Evolutionary conservation across 2,329 filamentous ascomycete species (phyloP), one percentile per base, ranked within the genome.

Genomic region (Celoporthe dispersa): DNA sequence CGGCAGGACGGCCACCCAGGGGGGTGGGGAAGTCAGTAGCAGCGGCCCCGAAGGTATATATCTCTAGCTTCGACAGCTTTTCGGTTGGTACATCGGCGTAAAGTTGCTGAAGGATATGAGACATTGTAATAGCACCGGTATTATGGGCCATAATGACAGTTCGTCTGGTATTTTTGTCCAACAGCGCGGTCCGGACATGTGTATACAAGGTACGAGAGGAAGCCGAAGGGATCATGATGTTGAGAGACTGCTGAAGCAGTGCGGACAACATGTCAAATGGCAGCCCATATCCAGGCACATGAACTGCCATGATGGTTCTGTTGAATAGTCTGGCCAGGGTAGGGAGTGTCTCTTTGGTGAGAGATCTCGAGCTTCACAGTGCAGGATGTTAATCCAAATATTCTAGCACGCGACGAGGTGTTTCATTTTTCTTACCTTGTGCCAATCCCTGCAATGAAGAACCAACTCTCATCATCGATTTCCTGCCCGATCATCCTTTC

Each of bases 271-370:
- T 76, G 74, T 89, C 87, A 73, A 88, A 84, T 48, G 85, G 80
- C 2, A 85, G 80, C 71, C 88, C 87, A 39, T 85, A 81, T 12
- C 86, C 82, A 39, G 81, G 80, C 69, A 81, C 79, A 71, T 86
- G 84, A 61, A 87, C 84, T 75, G 84, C 85, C 59, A 81, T 84
- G 72, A 88, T 81, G 62, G 80, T 77, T 12, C 78, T 76, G 59
- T 76, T 76, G 71, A 83, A 82, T 5, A 81, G 77, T 25, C 75
- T 76, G 11, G 79, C 77, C 9, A 83, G 72, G 12, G 75, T 77
- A 1, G 81, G 79, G 2, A 81, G 72, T 0, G 79, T 80, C 12
- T 72, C 73, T 64, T 73, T 73, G 53, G 77, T 73, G 16, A 80
- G 75, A 0, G 76, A 75, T 7, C 74, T 76, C 9, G 78, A 76